These are phyloP conservation scores for Saccharomyces hybrid DNA, from an alignment of 1,139 yeast species.

Conservation along the genomic window DNA sequence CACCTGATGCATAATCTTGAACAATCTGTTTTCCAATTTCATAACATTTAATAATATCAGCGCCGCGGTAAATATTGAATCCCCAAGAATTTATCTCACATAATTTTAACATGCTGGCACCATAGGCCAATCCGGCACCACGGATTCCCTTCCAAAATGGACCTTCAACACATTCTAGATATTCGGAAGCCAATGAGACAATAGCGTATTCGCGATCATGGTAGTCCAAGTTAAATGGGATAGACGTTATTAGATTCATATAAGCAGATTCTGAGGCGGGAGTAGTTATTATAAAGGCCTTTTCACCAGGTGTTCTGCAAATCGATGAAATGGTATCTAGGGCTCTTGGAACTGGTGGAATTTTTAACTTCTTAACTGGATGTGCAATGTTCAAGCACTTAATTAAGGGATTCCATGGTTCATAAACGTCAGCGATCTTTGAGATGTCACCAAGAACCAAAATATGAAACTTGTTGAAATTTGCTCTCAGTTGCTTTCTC, in stretches of 20 bases:
- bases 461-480: conserved; percentile 54
- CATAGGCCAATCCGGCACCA: conserved; percentile 93
- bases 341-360: conserved; percentile 46
- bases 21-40: conserved; percentile 60
- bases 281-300: conserved; percentile 61
- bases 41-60: conserved; percentile 73
- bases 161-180: conserved; percentile 84
- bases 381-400: conserved; percentile 11
- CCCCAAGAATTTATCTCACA: conserved; percentile 62
- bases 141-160: conserved; percentile 96
- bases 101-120: conserved; percentile 56
- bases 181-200: conserved; percentile 66
- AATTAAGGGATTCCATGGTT: conserved; percentile 50
- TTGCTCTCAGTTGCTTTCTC: conserved; percentile 49
- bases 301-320: conserved; percentile 47
- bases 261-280: conserved; percentile 89
- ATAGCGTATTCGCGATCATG: conserved; percentile 61
- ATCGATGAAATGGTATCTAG: conserved; percentile 46
- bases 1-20: conserved; percentile 51
- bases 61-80: conserved; percentile 70
- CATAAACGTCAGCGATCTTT: conserved; percentile 24
- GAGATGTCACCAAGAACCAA: conserved; percentile 63
- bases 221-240: conserved; percentile 51
- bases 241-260: conserved; percentile 50
- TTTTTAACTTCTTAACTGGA: conserved; percentile 6